Base-by-base conservation (phyloP, 2,329 filamentous ascomycete genomes). In the Fusarium succisae region DNA sequence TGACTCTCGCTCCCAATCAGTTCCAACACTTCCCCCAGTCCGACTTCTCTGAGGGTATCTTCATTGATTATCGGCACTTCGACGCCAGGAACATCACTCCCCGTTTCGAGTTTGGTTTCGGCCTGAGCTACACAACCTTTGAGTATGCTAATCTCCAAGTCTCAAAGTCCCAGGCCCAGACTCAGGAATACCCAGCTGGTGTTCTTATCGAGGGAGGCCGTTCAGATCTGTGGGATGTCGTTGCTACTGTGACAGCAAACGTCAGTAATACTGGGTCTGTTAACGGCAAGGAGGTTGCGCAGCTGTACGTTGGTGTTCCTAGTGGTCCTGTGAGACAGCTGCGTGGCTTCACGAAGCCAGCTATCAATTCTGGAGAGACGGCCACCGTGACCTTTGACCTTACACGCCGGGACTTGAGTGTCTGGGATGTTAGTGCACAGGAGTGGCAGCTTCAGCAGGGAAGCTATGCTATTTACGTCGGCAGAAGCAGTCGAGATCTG, bases 51-150 rank as follows among this genome's bases (percentile, higher is more conserved):
- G 67, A 66, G 14, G 59, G 69, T 15, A 35, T 71, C 4, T 70
- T 70, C 6, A 71, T 37, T 39, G 93, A 93, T 8, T 96, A 96
- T 81, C 87, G 92, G 18, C 93, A 91, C 82, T 95, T 94, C 79
- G 93, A 96, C 77, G 90, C 88, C 72, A 85, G 87, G 10, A 85
- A 89, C 35, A 86, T 90, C 8, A 84, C 86, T 1, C 88, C 91
- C 0, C 85, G 91, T 5, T 95, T 94, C 80, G 88, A 92, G 53
- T 96, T 96, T 79, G 93, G 93, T 14, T 91, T 94, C 74, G 93
- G 93, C 3, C 84, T 96, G 4, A 92, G 91, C 20, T 94, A 93
- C 82, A 93, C 92, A 4, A 90, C 86, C 32, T 94, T 93, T 1
- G 50, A 69, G 20, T 69, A 69, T 8, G 6, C 48, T 1, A n/a